These are phyloP conservation scores for Epichloe coenophiala DNA, from an alignment of 2,329 filamentous ascomycete genomes.

Conservation along the genomic window DNA sequence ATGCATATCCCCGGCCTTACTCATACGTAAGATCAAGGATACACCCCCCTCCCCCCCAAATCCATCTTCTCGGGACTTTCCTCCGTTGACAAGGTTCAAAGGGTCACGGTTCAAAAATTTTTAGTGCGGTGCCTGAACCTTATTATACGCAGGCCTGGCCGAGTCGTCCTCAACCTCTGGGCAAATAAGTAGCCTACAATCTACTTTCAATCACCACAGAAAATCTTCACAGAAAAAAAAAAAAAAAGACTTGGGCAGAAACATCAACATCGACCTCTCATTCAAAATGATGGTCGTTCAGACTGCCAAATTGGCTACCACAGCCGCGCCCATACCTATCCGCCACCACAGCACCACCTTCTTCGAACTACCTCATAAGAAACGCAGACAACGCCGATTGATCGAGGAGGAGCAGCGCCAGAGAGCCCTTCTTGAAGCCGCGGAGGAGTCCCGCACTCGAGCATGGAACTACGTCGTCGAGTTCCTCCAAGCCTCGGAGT, in stretches of 20 bases:
- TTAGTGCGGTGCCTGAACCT: background rate
- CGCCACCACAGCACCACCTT: conserved; percentile 7
- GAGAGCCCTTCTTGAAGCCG: conserved; percentile 15
- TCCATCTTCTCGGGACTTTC: background rate
- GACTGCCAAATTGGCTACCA: conserved; percentile 4
- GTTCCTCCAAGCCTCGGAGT: conserved; percentile 17
- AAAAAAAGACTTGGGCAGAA: background rate
- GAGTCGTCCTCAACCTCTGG: background rate
- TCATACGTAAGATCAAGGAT: background rate
- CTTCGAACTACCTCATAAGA: conserved; percentile 12
- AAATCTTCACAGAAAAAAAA: too few relatives aligned
- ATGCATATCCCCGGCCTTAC: background rate
- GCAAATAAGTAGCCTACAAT: background rate
- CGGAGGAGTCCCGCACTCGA: conserved; percentile 17
- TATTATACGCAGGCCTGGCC: background rate
- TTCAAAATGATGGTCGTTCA: conserved; percentile 2
- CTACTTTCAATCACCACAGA: background rate
- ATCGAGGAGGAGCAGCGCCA: conserved; percentile 9
- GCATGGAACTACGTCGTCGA: conserved; percentile 20
- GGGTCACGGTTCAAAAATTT: too few relatives aligned
- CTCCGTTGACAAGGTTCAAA: background rate
- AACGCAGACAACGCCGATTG: conserved; percentile 10
- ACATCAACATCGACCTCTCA: background rate
- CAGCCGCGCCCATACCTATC: conserved; percentile 4
- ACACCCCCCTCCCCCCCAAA: background rate